Conservation (phyloP, 1,139 yeast species). For the Geotrichum klebahnii region DNA sequence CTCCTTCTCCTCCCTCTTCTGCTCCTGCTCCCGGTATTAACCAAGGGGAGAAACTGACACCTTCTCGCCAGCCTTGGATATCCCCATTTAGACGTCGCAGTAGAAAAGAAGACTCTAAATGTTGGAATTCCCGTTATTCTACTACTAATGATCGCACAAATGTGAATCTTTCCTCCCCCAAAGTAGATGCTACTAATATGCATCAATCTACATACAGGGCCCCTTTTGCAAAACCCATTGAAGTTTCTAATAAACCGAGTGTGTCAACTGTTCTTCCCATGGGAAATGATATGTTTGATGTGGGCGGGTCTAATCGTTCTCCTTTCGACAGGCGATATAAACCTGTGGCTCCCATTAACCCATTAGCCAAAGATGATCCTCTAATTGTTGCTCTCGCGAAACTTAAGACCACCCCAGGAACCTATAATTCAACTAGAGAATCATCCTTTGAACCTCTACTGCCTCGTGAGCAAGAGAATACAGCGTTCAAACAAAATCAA, state of each 20-base stretch:
- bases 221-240: constrained; percentile 1
- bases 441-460: background rate
- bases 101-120: constrained; percentile 29
- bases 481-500: too few species aligned
- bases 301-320: constrained; percentile 27
- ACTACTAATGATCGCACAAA: background rate
- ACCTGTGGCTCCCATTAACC: constrained; percentile 28
- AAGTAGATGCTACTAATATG: background rate
- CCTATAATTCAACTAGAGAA: background rate
- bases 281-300: constrained; percentile 36
- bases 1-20: background rate
- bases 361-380: constrained; percentile 43
- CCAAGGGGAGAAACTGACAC: constrained; percentile 23
- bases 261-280: constrained; percentile 16
- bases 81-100: constrained; percentile 40
- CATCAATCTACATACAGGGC: constrained; percentile 7
- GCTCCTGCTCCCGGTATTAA: background rate
- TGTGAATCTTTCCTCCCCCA: background rate
- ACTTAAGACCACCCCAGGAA: constrained; percentile 44
- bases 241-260: background rate
- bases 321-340: constrained; percentile 19
- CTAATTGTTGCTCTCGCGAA: constrained; percentile 60
- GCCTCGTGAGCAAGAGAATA: too few species aligned
- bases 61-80: constrained; percentile 40
- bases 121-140: constrained; percentile 7